Evolutionary conservation across 192 early-diverging fungal species (phyloP).

Genomic region (Backusella tuberculispora): DNA sequence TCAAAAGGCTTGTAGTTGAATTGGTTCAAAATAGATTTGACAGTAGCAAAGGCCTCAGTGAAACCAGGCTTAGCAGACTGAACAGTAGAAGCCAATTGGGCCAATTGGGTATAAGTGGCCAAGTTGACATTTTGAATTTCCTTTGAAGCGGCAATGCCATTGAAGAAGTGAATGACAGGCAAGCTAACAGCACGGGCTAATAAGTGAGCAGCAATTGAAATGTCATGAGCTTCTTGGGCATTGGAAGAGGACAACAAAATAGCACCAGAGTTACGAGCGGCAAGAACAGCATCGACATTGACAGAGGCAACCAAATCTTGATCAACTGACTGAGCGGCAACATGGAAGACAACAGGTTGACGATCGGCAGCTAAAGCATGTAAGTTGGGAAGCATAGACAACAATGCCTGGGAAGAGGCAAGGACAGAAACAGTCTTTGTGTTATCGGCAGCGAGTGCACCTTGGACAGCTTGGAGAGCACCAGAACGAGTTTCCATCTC

Average conservation of each 20-base stretch:
- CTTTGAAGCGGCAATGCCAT: constrained; percentile 65
- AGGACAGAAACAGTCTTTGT: constrained; percentile 55
- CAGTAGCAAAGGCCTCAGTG: constrained; percentile 32
- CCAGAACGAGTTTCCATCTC: constrained; percentile 81
- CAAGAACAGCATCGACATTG: constrained; percentile 74
- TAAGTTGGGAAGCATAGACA: constrained; percentile 84
- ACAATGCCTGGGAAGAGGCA: constrained; percentile 74
- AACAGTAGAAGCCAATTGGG: constrained; percentile 42
- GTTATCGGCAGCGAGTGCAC: constrained; percentile 61
- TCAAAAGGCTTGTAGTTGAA: constrained; percentile 77
- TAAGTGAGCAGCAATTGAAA: constrained; percentile 84
- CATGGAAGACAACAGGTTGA: constrained; percentile 82
- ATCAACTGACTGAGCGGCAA: constrained; percentile 70
- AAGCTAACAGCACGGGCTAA: constrained; percentile 59
- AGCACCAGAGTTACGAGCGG: constrained; percentile 79
- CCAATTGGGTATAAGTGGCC: constrained; percentile 51
- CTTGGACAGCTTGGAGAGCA: constrained; percentile 78
- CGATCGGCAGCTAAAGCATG: constrained; percentile 65
- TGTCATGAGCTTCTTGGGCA: constrained; percentile 89
- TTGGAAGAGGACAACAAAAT: constrained; percentile 73
- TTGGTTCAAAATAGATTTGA: constrained; percentile 47
- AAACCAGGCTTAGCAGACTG: background rate
- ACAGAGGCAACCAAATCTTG: constrained; percentile 57
- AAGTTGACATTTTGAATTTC: constrained; percentile 59
- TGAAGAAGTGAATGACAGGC: constrained; percentile 84